A percentile compares a stretch with the other conserved stretches of the same genome.
Evolutionary conservation across 2,329 filamentous ascomycete species (phyloP).

Genomic region (Aspergillus tamarii): DNA sequence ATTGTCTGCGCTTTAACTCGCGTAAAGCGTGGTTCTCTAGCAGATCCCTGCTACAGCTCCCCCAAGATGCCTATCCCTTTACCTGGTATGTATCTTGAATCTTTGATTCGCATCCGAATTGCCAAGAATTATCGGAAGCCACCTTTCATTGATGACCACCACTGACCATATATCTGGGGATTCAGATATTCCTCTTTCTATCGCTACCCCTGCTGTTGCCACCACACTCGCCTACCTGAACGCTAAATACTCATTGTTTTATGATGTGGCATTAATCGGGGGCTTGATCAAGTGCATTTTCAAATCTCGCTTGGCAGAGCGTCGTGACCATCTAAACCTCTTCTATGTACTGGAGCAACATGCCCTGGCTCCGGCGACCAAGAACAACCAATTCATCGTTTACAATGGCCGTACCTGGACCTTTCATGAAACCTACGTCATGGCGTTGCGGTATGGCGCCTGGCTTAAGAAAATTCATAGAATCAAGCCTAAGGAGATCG

Average conservation of each 20-base stretch:
- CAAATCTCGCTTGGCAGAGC: constrained; percentile 53
- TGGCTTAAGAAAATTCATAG: constrained; percentile 70
- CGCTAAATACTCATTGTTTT: constrained; percentile 67
- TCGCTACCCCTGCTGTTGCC: constrained; percentile 63
- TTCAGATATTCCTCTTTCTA: constrained; percentile 40
- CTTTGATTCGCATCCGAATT: background rate
- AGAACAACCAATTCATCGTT: constrained; percentile 60
- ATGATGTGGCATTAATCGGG: constrained; percentile 66
- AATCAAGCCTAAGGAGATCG: constrained; percentile 72
- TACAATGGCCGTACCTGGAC: constrained; percentile 72
- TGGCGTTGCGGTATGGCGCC: constrained; percentile 69
- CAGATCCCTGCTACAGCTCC: background rate
- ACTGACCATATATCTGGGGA: background rate
- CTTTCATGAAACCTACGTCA: constrained; percentile 75
- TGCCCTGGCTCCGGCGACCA: constrained; percentile 60
- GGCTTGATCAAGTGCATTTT: constrained; percentile 54
- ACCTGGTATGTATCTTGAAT: constrained; percentile 19
- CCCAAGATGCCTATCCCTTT: constrained; percentile 13
- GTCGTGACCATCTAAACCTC: constrained; percentile 64
- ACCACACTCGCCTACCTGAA: constrained; percentile 78
- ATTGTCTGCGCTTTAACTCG: background rate
- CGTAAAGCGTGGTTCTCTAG: background rate
- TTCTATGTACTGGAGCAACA: constrained; percentile 76
- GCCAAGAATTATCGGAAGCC: background rate
- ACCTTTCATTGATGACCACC: background rate